Conservation (phyloP, 179 eudicot species). For the Camellia oleifera region DNA sequence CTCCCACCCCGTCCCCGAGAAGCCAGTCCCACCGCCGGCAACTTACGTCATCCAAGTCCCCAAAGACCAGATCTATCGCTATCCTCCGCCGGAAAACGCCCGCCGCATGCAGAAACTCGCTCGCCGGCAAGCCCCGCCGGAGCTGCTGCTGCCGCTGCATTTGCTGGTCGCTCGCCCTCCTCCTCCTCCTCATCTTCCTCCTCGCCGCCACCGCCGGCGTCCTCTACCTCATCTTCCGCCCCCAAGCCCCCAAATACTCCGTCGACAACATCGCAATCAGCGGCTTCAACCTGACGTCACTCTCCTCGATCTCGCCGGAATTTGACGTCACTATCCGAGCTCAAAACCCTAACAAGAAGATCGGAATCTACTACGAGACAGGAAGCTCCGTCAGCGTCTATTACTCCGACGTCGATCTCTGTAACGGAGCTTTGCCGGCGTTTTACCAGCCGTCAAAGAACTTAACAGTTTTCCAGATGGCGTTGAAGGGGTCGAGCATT, state of each 20-base stretch:
- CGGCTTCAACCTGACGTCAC: conserved; percentile 53
- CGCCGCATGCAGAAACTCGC: conserved; percentile 39
- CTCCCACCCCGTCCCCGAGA: not conserved
- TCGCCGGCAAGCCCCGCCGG: conserved; percentile 21
- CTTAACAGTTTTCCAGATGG: conserved; percentile 46
- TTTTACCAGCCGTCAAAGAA: conserved; percentile 64
- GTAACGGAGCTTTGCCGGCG: conserved; percentile 58
- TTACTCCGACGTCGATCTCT: conserved; percentile 40
- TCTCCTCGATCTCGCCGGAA: conserved; percentile 44
- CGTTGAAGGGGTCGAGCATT: conserved; percentile 50
- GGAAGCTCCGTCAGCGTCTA: conserved; percentile 44
- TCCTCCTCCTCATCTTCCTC: conserved; percentile 40
- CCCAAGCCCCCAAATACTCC: conserved; percentile 56
- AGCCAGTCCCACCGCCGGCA: conserved; percentile 41
- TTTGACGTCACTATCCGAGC: conserved; percentile 59
- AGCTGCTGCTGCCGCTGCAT: conserved; percentile 51
- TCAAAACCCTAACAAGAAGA: conserved; percentile 57
- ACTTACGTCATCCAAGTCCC: conserved; percentile 78
- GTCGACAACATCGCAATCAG: conserved; percentile 41
- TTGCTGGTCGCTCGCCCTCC: conserved; percentile 35
- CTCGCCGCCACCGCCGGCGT: conserved; percentile 44
- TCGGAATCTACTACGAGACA: conserved; percentile 57
- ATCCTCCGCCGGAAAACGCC: conserved; percentile 78
- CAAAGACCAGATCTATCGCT: conserved; percentile 69
- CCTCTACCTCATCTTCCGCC: conserved; percentile 72